Evolutionary conservation across 495 filamentous ascomycete species (phyloP).

Genomic region (Coniosporium apollinis): DNA sequence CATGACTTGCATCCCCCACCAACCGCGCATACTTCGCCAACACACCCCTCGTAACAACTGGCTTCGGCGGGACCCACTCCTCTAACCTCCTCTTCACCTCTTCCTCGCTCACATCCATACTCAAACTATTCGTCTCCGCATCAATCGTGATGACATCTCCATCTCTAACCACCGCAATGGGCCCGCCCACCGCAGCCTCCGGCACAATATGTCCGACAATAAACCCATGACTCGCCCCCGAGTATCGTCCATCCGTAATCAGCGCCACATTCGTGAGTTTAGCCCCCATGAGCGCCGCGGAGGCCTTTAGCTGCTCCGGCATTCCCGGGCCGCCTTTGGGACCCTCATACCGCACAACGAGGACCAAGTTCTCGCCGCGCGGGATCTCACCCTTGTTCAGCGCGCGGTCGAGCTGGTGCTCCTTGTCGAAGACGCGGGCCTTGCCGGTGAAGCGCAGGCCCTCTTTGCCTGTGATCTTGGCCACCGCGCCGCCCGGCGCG

Average conservation of each 20-base stretch:
- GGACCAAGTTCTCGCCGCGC: constrained; percentile 65
- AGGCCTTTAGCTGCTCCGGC: constrained; percentile 91
- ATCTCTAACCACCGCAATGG: constrained; percentile 62
- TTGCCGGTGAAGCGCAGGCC: constrained; percentile 66
- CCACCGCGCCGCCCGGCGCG: constrained; percentile 79
- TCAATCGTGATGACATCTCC: constrained; percentile 81
- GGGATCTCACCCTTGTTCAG: constrained; percentile 56
- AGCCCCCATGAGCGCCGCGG: constrained; percentile 84
- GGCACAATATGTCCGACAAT: constrained; percentile 92
- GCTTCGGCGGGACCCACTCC: constrained; percentile 56
- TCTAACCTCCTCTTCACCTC: constrained; percentile 52
- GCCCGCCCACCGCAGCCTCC: constrained; percentile 72
- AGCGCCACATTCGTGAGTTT: constrained; percentile 76
- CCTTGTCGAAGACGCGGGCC: constrained; percentile 85
- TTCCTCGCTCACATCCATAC: constrained; percentile 55
- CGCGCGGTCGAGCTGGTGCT: constrained; percentile 58
- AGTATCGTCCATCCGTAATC: constrained; percentile 87
- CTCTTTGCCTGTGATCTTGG: constrained; percentile 97
- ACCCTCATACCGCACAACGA: constrained; percentile 89
- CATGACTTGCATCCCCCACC: constrained; percentile 58
- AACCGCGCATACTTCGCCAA: constrained; percentile 77
- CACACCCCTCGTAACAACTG: constrained; percentile 66
- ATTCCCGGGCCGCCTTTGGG: constrained; percentile 93
- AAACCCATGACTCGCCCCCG: constrained; percentile 83
- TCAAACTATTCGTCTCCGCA: constrained; percentile 60